These are phyloP conservation scores for Apiospora arundinis DNA, from an alignment of 2,329 filamentous ascomycete genomes.

Conservation along the genomic window DNA sequence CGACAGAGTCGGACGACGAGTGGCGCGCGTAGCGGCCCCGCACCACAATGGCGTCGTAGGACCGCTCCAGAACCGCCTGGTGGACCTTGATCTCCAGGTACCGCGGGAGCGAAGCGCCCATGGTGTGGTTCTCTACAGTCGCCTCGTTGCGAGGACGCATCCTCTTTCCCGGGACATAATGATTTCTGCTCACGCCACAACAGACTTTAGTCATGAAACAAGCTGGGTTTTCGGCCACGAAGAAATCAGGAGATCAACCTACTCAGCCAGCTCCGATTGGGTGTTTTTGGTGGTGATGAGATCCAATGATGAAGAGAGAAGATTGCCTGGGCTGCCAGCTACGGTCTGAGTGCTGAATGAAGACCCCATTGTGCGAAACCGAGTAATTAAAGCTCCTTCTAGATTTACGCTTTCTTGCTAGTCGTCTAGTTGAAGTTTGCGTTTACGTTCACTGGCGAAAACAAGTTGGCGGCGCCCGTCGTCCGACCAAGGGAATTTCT, in stretches of 20 bases:
- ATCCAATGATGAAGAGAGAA: neutral
- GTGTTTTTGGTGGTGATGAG: neutral
- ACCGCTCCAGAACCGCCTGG: conserved; percentile 26
- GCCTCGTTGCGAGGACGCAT: conserved; percentile 24
- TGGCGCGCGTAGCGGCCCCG: conserved; percentile 22
- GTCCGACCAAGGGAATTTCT: neutral
- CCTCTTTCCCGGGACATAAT: conserved; percentile 20
- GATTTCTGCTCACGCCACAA: neutral
- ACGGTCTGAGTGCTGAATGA: neutral
- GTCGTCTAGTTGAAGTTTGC: neutral
- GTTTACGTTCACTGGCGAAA: neutral
- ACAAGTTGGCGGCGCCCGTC: neutral
- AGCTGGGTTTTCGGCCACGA: neutral
- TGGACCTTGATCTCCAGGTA: conserved; percentile 32
- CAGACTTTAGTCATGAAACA: neutral
- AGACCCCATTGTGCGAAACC: neutral
- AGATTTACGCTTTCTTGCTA: neutral
- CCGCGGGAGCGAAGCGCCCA: conserved; percentile 29
- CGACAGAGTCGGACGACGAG: conserved; percentile 22
- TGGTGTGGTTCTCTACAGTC: conserved; percentile 30
- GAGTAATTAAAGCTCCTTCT: neutral
- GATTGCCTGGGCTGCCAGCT: neutral
- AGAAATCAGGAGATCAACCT: neutral
- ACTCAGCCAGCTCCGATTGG: conserved; percentile 10
- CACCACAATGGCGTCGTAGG: conserved; percentile 28